phyloP scores from a whole-genome alignment of 768 basidiomycete genomes.

The Serendipita indica region DNA sequence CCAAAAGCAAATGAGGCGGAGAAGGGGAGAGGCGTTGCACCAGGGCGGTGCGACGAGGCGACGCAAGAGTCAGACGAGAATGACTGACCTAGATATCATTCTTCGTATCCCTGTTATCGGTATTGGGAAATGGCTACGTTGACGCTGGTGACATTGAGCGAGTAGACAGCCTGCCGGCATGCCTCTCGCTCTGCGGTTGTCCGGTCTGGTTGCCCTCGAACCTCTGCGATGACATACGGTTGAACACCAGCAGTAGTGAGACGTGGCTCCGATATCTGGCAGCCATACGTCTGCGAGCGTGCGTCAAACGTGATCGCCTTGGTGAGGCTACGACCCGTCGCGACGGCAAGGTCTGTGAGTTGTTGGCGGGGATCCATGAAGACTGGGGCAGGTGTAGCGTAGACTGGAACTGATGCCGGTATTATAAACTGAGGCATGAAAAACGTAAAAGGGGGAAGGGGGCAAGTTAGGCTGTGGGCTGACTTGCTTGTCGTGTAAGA shows the following conservation, averaged over 20 bases:
- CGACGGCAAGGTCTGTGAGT: not conserved
- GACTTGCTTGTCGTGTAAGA: not conserved
- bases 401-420: not conserved
- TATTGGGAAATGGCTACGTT: constrained; percentile 2
- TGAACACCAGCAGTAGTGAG: not conserved
- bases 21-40: no score
- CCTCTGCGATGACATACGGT: not conserved
- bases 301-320: not conserved
- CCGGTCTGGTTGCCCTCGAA: not conserved
- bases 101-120: no score
- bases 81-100: no score
- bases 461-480: not conserved
- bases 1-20: no score
- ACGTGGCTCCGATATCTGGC: not conserved
- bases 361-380: not conserved
- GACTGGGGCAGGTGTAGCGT: not conserved
- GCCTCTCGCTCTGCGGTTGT: not conserved
- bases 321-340: not conserved
- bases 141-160: not conserved
- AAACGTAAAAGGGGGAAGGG: not conserved
- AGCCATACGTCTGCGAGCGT: not conserved
- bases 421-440: not conserved
- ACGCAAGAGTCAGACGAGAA: no score
- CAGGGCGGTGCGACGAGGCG: no score
- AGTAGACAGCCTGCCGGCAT: not conserved